Percentiles rank a stretch among this genome's conserved stretches.
Evolutionary conservation across 1,284 basidiomycete genomes (phyloP).

Genomic region (Amylostereum chailletii): DNA sequence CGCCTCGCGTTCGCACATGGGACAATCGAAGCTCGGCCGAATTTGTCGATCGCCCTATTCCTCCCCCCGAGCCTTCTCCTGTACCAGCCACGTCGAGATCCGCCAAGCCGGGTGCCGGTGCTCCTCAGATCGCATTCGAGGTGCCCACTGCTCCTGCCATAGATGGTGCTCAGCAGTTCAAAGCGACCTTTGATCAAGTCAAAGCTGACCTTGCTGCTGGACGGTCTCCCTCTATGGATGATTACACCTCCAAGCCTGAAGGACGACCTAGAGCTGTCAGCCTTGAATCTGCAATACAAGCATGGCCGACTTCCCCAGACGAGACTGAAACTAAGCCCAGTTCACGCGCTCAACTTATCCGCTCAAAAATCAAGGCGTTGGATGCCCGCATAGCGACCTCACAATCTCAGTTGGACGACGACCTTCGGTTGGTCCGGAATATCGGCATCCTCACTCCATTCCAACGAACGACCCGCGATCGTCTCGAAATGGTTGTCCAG

Average conservation of each 20-base stretch:
- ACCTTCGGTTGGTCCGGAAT: constrained; percentile 72
- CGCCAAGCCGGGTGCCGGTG: constrained; percentile 21
- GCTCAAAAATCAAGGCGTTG: constrained; percentile 56
- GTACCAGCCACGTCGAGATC: constrained; percentile 13
- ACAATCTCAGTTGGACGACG: constrained; percentile 60
- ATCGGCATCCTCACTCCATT: constrained; percentile 85
- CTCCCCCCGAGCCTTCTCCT: constrained; percentile 3
- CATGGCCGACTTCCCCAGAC: constrained; percentile 9
- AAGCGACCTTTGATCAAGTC: constrained; percentile 78
- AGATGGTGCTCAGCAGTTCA: constrained; percentile 55
- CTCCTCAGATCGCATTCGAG: constrained; percentile 28
- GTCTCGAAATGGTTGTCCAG: constrained; percentile 57
- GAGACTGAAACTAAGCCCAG: constrained; percentile 19
- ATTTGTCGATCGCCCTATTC: constrained; percentile 8
- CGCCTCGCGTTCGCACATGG: constrained; percentile 36
- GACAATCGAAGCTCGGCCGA: constrained; percentile 23
- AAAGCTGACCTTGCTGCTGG: constrained; percentile 71
- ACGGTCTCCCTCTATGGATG: constrained; percentile 20
- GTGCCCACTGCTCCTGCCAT: constrained; percentile 38
- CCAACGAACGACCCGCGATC: constrained; percentile 73
- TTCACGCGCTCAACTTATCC: constrained; percentile 50
- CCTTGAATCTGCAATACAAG: constrained; percentile 22
- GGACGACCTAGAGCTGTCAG: constrained; percentile 24
- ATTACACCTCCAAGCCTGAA: constrained; percentile 13
- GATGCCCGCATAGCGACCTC: constrained; percentile 47